Evolutionary conservation across 2,329 filamentous ascomycete genomes (phyloP), one percentile per base, ranked within the genome.

Genomic region (Nigrograna mackinnonii): DNA sequence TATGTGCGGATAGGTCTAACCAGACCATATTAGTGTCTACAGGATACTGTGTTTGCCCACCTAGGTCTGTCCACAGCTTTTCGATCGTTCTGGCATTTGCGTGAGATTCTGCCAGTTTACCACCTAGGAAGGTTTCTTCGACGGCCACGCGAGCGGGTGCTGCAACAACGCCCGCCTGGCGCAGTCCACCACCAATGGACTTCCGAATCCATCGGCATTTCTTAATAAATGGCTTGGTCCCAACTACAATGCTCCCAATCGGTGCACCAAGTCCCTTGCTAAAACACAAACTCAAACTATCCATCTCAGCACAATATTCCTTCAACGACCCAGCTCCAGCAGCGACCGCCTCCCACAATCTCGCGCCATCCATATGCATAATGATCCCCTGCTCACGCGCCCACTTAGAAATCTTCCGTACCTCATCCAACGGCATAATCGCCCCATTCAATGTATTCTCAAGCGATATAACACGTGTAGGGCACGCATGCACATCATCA

Each of bases 21-120:
- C 89, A 95, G 22, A 89, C 82, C 88, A 95, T 95, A 70, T 95
- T 95, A n/a, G 90, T 95, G 61, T 95, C 85, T 1, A 87, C 85
- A 0, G 87, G 85, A 45, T 85, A 76, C 16, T 77, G 68, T 43
- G 90, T 69, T 67, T 79, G 82, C 1, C 89, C 90, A 4, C 89
- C 89, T 38, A 84, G 73, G 13, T 70, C 71, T 4, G 74, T 79
- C 90, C 90, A 95, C 50, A 87, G 66, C 22, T 75, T 70, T 19
- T 78, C 83, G 18, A 91, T 74, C 54, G 73, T 73, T 64, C 79
- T 79, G 2, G 88, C 87, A 21, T 78, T 79, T 35, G 71, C 69
- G 65, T 92, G 87, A 6, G 79, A 80, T 37, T 73, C 71, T 21
- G 70, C 67, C 43, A 91, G 71, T 58, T 80, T 77, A 1, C 87